A percentile compares a stretch with the other conserved stretches of the same genome.
Conservation (phyloP, 1,284 basidiomycete genomes). For the Erythrobasidium hasegawianum region DNA sequence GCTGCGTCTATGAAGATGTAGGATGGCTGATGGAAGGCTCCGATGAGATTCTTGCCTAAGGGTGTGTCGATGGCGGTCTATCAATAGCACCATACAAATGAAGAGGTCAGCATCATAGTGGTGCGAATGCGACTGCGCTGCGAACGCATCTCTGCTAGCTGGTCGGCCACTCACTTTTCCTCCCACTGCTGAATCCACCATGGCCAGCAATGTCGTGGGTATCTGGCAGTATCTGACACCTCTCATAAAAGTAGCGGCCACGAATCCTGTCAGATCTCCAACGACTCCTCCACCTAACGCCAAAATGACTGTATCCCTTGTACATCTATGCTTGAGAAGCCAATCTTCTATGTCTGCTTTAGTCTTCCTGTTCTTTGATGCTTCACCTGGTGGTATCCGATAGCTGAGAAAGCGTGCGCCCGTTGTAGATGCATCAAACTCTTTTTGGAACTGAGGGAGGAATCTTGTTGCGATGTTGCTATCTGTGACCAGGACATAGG, state of each 20-base stretch:
- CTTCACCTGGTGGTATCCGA: constrained; percentile 84
- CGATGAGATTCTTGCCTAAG: constrained; percentile 95
- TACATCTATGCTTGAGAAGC: constrained; percentile 80
- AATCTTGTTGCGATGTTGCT: constrained; percentile 78
- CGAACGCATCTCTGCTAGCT: background rate
- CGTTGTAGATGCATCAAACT: constrained; percentile 56
- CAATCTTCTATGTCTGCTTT: constrained; percentile 95
- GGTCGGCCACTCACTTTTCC: constrained; percentile 60
- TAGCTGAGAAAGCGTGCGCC: constrained; percentile 71
- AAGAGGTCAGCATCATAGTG: background rate
- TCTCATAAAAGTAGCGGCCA: constrained; percentile 95
- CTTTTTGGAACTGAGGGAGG: constrained; percentile 62
- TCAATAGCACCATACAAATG: background rate
- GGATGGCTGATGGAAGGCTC: constrained; percentile 96
- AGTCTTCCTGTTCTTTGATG: constrained; percentile 81
- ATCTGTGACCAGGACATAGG: constrained; percentile 92
- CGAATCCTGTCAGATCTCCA: constrained; percentile 92
- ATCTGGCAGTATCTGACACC: constrained; percentile 92
- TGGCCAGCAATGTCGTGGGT: constrained; percentile 91
- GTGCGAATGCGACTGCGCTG: background rate
- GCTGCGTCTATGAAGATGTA: constrained; percentile 97
- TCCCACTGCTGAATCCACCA: constrained; percentile 97
- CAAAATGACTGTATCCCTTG: constrained; percentile 86
- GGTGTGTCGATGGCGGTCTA: constrained; percentile 93
- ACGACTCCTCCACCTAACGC: constrained; percentile 96